phyloP scores from a whole-genome alignment of 164 flowering plant species.

The Platanus orientalis region DNA sequence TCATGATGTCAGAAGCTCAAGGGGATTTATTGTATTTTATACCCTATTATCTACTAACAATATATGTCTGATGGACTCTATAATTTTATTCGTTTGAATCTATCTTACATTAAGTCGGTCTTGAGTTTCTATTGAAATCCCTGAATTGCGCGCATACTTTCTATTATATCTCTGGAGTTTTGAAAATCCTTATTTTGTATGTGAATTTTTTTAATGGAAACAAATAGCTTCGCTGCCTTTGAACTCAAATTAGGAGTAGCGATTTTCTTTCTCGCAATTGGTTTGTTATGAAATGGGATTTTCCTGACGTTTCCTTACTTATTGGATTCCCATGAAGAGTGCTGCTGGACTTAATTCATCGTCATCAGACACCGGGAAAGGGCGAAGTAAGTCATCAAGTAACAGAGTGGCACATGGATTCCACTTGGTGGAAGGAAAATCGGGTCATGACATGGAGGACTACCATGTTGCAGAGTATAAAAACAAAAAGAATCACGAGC shows the following conservation, averaged over 20 bases:
- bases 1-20: no score
- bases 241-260: no score
- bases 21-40: no score
- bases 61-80: no score
- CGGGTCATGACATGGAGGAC: constrained; percentile 72
- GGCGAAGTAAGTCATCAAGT: constrained; percentile 37
- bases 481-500: constrained; percentile 34
- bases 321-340: constrained; percentile 21
- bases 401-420: constrained; percentile 47
- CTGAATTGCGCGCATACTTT: no score
- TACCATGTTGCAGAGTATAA: constrained; percentile 59
- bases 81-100: no score
- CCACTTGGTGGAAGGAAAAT: constrained; percentile 57
- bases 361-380: constrained; percentile 52
- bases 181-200: not conserved
- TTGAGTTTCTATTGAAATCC: no score
- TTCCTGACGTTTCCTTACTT: not conserved
- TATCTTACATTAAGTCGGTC: no score
- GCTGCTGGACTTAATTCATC: constrained; percentile 37
- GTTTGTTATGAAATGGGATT: not conserved
- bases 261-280: not conserved
- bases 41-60: no score
- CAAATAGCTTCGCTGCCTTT: not conserved
- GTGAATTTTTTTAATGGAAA: not conserved
- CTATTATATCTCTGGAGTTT: no score